Evolutionary conservation across 2,329 filamentous ascomycete species (phyloP), one percentile per base, ranked within the genome.

Genomic region (Scedosporium minutisporum): DNA sequence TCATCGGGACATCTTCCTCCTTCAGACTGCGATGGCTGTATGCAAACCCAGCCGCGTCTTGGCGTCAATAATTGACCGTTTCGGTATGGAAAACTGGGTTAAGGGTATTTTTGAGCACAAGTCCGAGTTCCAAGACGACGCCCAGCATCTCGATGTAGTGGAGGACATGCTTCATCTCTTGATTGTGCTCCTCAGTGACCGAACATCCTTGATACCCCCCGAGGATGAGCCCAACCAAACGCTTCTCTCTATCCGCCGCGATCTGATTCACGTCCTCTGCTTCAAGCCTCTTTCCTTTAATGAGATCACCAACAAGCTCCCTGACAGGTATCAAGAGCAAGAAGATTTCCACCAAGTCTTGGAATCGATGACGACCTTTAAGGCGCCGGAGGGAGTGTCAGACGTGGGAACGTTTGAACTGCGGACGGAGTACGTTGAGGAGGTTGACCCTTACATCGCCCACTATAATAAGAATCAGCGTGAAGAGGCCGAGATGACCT

Each of bases 381-480:
- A 92, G 66, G 80, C 91, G 9, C 95, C 95, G 0, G 95, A 99
- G 74, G 95, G 93, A 4, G 77, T 97, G 38, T 91, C 90, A 4
- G 95, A 99, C 71, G 90, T 93, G 16, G 95, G 96, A 63, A 96
- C 91, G 0, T 99, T 99, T 69, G 92, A 97, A 73, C 79, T 99
- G 60, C 95, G 93, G 71, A 86, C 89, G 4, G 85, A 96, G 65
- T 95, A 88, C 68, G 83, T 97, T 46, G 89, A 93, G 67, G 84
- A 96, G 57, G 86, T 99, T 60, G 96, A 99, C 72, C 95, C 96
- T 0, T 99, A 97, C 72, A 95, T 93, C 70, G 90, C 93, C 6
- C 92, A 97, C 71, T 99, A 96, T 74, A 96, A 87, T 70, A 96
- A 96, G 71, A 99, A 99, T 69, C 93, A 97, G 73, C 86, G 95